Evolutionary conservation across 2,329 filamentous ascomycete species (phyloP), one percentile per base, ranked within the genome.

Genomic region (Sporothrix euskadiensis): DNA sequence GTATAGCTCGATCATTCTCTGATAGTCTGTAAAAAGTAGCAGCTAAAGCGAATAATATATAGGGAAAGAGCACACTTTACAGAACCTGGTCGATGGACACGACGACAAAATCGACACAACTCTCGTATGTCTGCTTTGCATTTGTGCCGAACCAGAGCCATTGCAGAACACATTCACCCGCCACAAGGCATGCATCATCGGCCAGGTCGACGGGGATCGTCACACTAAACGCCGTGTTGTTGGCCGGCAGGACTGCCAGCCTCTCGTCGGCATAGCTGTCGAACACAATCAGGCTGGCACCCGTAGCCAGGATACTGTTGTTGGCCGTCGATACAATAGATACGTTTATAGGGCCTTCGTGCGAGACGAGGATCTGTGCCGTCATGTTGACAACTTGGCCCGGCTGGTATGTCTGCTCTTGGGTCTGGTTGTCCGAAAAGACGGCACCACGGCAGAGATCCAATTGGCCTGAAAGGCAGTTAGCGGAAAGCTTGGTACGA

Each of bases 301-400:
- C 88, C 6, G 66, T n/a, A 10, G 35, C 52, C 35, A 90, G 83
- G 74, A 88, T 79, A 35, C 79, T 81, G 81, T 89, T 86, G 76
- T 83, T 84, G 52, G 82, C 81, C 12, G 85, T 86, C 77, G 87
- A 83, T 76, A 91, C 84, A 69, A 90, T 83, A 22, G 85, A 88
- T 54, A 90, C 86, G 79, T 90, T 90, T 78, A 81, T 81, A 16
- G 82, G 81, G 0, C 84, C 84, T 22, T 83, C 83, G 79, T 85
- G 84, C 7, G 84, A 82, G 71, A 86, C 85, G 10, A 83, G 80
- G 14, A 86, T 78, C 35, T 75, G 76, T 52, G 83, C 81, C 9
- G 78, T 79, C 76, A 86, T 82, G 75, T 80, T 79, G 73, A 87
- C 79, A 30, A 80, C 80, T 77, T 86, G 79, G n/a, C 84, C 84